These are phyloP conservation scores for Talaromyces sp. DNA, from an alignment of 2,329 filamentous ascomycete species.

Conservation along the genomic window DNA sequence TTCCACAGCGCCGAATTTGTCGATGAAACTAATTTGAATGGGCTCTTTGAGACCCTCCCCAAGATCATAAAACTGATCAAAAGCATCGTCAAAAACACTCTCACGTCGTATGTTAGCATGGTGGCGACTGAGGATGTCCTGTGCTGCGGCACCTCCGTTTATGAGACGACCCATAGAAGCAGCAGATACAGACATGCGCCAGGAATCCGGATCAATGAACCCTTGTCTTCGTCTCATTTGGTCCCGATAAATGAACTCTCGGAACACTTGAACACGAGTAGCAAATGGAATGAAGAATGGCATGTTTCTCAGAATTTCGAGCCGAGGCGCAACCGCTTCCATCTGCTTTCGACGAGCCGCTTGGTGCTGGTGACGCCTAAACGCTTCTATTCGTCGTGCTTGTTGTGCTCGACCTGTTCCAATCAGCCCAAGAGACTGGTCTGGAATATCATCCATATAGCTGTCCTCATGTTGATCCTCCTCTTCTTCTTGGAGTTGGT, in stretches of 20 bases:
- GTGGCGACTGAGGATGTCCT: slow-evolving; percentile 51
- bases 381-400: slow-evolving; percentile 56
- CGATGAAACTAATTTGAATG: slow-evolving; percentile 94
- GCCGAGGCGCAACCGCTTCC: slow-evolving; percentile 73
- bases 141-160: slow-evolving; percentile 33
- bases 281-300: slow-evolving; percentile 94
- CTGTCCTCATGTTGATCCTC: slow-evolving; percentile 50
- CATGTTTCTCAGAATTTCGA: slow-evolving; percentile 92
- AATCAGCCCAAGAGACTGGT: slow-evolving; percentile 37
- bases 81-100: slow-evolving; percentile 79
- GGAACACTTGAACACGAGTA: slow-evolving; percentile 85
- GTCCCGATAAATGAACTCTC: slow-evolving; percentile 84
- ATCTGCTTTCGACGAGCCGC: slow-evolving; percentile 65
- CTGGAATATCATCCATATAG: slow-evolving; percentile 32
- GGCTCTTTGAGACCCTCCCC: slow-evolving; percentile 85
- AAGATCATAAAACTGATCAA: slow-evolving; percentile 72
- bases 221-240: slow-evolving; percentile 66
- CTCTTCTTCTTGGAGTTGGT: slow-evolving; percentile 62
- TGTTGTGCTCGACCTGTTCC: slow-evolving; percentile 59
- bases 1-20: slow-evolving; percentile 79
- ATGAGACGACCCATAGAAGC: slow-evolving; percentile 31
- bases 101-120: slow-evolving; percentile 75
- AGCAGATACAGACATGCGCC: slow-evolving; percentile 59
- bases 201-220: slow-evolving; percentile 65
- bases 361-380: slow-evolving; percentile 61